Base-by-base conservation (phyloP, 768 basidiomycete genomes). In the Saitozyma podzolica region DNA sequence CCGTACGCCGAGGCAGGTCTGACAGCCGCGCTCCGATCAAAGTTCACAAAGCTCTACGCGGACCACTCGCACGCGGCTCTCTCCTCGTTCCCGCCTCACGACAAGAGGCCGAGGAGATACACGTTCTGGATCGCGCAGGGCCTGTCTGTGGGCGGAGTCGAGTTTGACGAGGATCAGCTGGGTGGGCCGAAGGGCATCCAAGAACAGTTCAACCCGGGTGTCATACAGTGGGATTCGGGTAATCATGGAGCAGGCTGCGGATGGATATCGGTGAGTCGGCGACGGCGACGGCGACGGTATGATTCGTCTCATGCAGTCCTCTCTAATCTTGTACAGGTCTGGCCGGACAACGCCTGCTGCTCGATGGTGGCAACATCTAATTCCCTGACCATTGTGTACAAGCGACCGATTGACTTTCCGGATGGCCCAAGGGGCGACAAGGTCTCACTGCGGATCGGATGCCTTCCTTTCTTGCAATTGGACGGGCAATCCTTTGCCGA, bases 201-300 rank as follows among this genome's bases (percentile, higher is more conserved):
- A 8, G 42, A 16, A 13, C 50, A 56, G 42, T 67, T 64, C 48
- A 56, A 29, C n/a, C 66, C 66, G 1, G 66, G 59, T n/a, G 59
- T 62, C 39, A 64, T 67, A 5, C 66, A 54, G 17, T 67, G 66
- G 66, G 66, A 67, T 47, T 43, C 59, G 9, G 66, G 66, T 3
- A 64, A 63, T 37, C 45, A 56, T 41, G 66, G 66, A 42, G 50
- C 40, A 8, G 66, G 66, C 17, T 47, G 19, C 41, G 66, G 66
- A 14, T 67, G 56, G 55, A 57, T 67, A 42, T 53, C 66, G n/a
- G 66, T 64, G 17, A 67, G 66, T 61, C 10, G 11, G 7, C n/a
- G 9, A 8, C 14, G 37, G 9, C 3, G 16, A 42, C 19, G 11
- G 14, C 13, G 49, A 29, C 29, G 29, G 51, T 9, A 54, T 19